Conservation (phyloP, 805 yeast species). For the Brettanomyces anomalus region DNA sequence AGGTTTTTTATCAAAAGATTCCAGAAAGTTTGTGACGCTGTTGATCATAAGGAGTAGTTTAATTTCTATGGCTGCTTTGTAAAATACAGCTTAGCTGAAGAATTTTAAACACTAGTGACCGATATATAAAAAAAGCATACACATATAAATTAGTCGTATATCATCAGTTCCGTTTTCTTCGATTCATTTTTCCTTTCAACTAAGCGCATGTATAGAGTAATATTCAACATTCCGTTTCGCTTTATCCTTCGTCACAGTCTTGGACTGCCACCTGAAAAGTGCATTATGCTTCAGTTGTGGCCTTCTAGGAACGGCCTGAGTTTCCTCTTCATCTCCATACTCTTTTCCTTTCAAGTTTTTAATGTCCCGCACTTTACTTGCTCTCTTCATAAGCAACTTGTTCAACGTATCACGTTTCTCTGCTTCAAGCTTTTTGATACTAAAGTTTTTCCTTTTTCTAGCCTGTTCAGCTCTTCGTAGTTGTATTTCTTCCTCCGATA, state of each 20-base stretch:
- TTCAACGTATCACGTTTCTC: conserved; percentile 90
- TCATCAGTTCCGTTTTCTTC: too few relatives aligned
- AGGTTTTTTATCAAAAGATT: conserved; percentile 41
- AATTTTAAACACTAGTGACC: too few relatives aligned
- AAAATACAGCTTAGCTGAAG: too few relatives aligned
- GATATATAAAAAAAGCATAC: too few relatives aligned
- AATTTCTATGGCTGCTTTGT: too few relatives aligned
- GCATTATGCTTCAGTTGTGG: conserved; percentile 42
- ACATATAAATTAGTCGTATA: too few relatives aligned
- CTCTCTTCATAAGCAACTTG: conserved; percentile 75
- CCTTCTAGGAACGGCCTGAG: conserved; percentile 7
- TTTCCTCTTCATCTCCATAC: conserved; percentile 19
- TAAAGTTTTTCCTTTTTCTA: conserved; percentile 76
- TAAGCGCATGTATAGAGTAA: not conserved
- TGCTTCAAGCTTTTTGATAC: conserved; percentile 76
- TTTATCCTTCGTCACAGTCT: conserved; percentile 11
- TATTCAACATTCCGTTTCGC: not conserved
- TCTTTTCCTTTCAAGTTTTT: conserved; percentile 20
- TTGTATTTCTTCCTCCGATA: conserved; percentile 79
- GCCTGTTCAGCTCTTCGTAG: conserved; percentile 81
- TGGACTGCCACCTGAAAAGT: conserved; percentile 32
- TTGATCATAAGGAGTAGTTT: not conserved
- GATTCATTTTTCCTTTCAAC: too few relatives aligned
- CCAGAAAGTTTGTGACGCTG: conserved; percentile 1
- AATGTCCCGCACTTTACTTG: conserved; percentile 51